A percentile compares a stretch with the other conserved stretches of the same genome.
Conservation (phyloP, 768 basidiomycete genomes). For the Russula dissimulans region DNA sequence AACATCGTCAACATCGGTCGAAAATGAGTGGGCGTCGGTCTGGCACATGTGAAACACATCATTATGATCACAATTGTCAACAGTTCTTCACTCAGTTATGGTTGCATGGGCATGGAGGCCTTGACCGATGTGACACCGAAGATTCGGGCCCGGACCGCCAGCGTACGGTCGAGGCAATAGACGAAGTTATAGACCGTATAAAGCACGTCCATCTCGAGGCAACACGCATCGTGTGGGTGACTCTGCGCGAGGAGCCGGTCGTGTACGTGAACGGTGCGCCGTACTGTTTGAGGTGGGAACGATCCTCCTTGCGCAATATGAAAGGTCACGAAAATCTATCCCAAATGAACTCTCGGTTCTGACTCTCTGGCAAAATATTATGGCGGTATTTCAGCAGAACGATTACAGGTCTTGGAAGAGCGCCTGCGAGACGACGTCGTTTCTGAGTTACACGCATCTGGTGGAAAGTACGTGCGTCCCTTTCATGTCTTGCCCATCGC, state of each 20-base stretch:
- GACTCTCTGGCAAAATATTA: slow-evolving; percentile 48
- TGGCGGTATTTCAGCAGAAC: slow-evolving; percentile 85
- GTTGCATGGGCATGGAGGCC: too few relatives aligned
- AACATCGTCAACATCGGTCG: too few relatives aligned
- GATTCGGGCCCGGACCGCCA: too few relatives aligned
- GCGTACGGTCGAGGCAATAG: slow-evolving; percentile 81
- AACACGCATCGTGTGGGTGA: slow-evolving; percentile 76
- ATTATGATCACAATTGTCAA: too few relatives aligned
- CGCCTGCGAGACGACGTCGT: slow-evolving; percentile 82
- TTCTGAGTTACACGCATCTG: slow-evolving; percentile 72
- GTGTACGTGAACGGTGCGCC: slow-evolving; percentile 90
- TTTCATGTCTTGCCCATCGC: not conserved
- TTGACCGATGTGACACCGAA: too few relatives aligned
- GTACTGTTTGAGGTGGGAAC: slow-evolving; percentile 81
- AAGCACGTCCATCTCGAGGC: slow-evolving; percentile 50
- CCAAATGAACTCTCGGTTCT: not conserved
- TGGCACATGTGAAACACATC: too few relatives aligned
- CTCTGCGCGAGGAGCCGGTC: slow-evolving; percentile 85
- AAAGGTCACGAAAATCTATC: slow-evolving; percentile 45
- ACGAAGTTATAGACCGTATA: slow-evolving; percentile 63
- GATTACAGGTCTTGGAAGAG: slow-evolving; percentile 86
- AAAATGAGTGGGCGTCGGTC: too few relatives aligned
- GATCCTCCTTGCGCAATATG: slow-evolving; percentile 86
- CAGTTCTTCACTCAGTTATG: too few relatives aligned
- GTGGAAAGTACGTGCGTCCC: slow-evolving; percentile 52